Evolutionary conservation across 2,329 filamentous ascomycete species (phyloP).

Genomic region (Venturia carpophila): DNA sequence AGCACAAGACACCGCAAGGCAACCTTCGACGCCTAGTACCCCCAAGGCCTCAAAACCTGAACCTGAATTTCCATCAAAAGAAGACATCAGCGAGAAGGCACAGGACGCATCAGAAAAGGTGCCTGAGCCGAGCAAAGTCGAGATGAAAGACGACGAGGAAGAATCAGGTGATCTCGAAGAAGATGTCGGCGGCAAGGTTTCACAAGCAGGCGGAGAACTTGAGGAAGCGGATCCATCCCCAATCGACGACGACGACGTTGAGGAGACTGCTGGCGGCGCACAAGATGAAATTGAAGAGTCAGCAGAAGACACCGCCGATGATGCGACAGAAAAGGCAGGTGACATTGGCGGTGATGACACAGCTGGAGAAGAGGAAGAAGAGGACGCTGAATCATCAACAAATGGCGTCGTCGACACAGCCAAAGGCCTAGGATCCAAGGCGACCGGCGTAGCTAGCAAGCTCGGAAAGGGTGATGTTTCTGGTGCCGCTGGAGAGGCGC

Average conservation of each 20-base stretch:
- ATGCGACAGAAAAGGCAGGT: conserved; percentile 38
- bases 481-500: conserved; percentile 23
- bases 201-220: conserved; percentile 39
- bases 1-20: conserved; percentile 23
- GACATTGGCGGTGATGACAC: conserved; percentile 27
- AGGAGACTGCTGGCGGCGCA: conserved; percentile 24
- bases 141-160: conserved; percentile 32
- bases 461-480: conserved; percentile 26
- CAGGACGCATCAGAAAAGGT: conserved; percentile 26
- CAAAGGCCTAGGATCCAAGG: conserved; percentile 30
- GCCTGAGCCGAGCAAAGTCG: conserved; percentile 28
- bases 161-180: neutral
- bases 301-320: conserved; percentile 39
- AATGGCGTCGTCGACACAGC: conserved; percentile 27
- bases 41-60: conserved; percentile 28
- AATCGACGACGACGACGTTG: conserved; percentile 31
- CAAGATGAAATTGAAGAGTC: conserved; percentile 27
- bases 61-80: conserved; percentile 29
- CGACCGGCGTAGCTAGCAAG: conserved; percentile 19
- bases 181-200: conserved; percentile 36
- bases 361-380: conserved; percentile 30
- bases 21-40: conserved; percentile 23
- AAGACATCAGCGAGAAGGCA: conserved; percentile 27
- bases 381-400: conserved; percentile 28
- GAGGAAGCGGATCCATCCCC: conserved; percentile 27